A percentile compares a stretch with the other conserved stretches of the same genome.
Evolutionary conservation across 2,329 filamentous ascomycete species (phyloP).

Genomic region (Microcyclospora pomicola): DNA sequence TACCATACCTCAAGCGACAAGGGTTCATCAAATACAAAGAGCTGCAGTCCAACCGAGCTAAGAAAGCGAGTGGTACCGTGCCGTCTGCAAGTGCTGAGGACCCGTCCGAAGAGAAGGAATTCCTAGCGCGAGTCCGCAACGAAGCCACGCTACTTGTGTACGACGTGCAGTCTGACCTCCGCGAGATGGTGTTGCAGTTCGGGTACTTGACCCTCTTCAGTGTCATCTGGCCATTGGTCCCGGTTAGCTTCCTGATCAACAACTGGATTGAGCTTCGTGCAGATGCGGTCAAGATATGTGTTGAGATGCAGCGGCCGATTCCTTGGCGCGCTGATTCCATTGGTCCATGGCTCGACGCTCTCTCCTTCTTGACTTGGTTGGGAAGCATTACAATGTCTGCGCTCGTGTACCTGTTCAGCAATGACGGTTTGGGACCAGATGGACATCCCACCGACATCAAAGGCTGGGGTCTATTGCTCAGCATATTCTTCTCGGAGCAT

Average conservation of each 20-base stretch:
- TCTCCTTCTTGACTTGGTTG: conserved; percentile 87
- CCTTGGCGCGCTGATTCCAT: conserved; percentile 88
- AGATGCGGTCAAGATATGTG: conserved; percentile 86
- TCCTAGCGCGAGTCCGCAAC: conserved; percentile 66
- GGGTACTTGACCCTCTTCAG: conserved; percentile 87
- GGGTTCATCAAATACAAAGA: conserved; percentile 67
- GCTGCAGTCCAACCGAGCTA: conserved; percentile 47
- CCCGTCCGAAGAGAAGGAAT: conserved; percentile 60
- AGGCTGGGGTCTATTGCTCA: conserved; percentile 66
- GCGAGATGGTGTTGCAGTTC: conserved; percentile 77
- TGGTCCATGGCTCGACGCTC: conserved; percentile 74
- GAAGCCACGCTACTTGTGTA: conserved; percentile 75
- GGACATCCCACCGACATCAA: conserved; percentile 58
- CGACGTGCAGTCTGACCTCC: conserved; percentile 78
- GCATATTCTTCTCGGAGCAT: conserved; percentile 78
- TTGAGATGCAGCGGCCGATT: conserved; percentile 76
- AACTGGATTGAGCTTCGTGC: conserved; percentile 92
- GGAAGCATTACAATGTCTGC: conserved; percentile 79
- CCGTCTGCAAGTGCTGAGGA: conserved; percentile 42
- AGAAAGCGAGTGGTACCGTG: conserved; percentile 39
- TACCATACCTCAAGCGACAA: conserved; percentile 72
- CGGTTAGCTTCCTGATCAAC: conserved; percentile 78
- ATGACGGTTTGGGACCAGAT: conserved; percentile 48
- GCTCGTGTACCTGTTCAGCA: conserved; percentile 78
- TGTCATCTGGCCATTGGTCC: conserved; percentile 87